phyloP scores from a whole-genome alignment of 257 asterid species.

The Henckelia pumila region DNA sequence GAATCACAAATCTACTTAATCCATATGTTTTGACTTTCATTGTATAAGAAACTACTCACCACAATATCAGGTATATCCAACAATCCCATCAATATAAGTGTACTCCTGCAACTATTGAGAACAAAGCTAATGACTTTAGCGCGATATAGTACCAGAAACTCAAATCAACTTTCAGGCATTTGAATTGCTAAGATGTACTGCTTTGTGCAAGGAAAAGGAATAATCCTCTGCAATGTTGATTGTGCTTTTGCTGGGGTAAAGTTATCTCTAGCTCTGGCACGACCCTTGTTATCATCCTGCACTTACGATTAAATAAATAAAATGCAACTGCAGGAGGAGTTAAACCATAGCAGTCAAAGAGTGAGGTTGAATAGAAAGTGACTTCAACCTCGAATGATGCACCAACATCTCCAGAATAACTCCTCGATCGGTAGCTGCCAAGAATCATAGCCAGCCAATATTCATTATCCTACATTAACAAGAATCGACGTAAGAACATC shows the following conservation, averaged over 20 bases:
- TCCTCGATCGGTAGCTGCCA: conserved; percentile 90
- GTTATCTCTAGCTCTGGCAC: conserved; percentile 50
- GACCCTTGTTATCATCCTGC: conserved; percentile 80
- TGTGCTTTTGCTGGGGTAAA: conserved; percentile 68
- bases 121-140: too few relatives aligned
- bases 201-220: conserved; percentile 85
- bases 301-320: conserved; percentile 15
- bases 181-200: conserved; percentile 82
- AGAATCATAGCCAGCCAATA: conserved; percentile 84
- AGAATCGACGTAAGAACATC: conserved; percentile 25
- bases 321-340: neutral
- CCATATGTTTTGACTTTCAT: too few relatives aligned
- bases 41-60: too few relatives aligned
- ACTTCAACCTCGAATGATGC: conserved; percentile 66
- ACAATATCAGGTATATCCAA: too few relatives aligned
- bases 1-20: too few relatives aligned
- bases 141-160: too few relatives aligned
- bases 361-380: conserved; percentile 20
- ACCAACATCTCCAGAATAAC: conserved; percentile 79
- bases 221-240: conserved; percentile 64
- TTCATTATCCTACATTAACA: conserved; percentile 65
- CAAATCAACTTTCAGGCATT: too few relatives aligned
- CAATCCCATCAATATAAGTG: too few relatives aligned
- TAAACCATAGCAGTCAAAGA: conserved; percentile 21
- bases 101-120: too few relatives aligned